Evolutionary conservation across 2,329 filamentous ascomycete genomes (phyloP), one percentile per base, ranked within the genome.

Genomic region (Pseudogymnoascus sp.): DNA sequence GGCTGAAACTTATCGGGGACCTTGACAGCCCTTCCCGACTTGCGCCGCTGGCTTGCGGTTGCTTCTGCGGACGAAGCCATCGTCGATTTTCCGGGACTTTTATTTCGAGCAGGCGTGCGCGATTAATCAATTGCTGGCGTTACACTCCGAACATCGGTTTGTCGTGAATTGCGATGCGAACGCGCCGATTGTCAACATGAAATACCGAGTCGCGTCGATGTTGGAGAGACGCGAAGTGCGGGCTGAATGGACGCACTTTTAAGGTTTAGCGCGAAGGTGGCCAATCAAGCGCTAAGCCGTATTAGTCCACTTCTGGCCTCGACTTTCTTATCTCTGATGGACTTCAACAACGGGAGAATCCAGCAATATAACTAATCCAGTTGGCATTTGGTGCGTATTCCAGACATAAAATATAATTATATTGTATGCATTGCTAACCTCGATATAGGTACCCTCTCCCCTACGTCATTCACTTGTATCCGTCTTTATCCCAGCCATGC

Each of bases 1-100:
- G 83, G 80, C 63, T 77, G 77, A 75, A 84, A 87, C 73, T 86
- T 86, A 71, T 80, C 74, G 53, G 84, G 84, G 37, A 78, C 79
- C 71, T 78, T 83, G 66, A 84, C 80, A 77, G 85, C 84, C 83
- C 85, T 85, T 84, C 85, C 84, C 38, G 86, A 89, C 68, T 85
- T 84, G 74, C 87, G 86, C 79, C 82, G 81, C 75, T 80, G 78
- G 37, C 64, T 66, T 71, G 79, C 78, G 65, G 77, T 75, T 66
- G 80, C 78, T 65, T 77, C 76, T 63, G 81, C 79, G 65, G 81
- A 79, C 60, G 82, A 81, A 67, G 77, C 76, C 70, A 77, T 80
- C 73, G 80, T 82, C 82, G 71, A 79, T 81, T 31, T 53, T 31
- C 47, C n/a, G 25, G 25, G 21, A 25, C n/a, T 53, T 53, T 53